A percentile compares a stretch with the other conserved stretches of the same genome.
These are phyloP conservation scores for Backusella tuberculispora DNA, from an alignment of 192 early-diverging fungal genomes.

Conservation along the genomic window DNA sequence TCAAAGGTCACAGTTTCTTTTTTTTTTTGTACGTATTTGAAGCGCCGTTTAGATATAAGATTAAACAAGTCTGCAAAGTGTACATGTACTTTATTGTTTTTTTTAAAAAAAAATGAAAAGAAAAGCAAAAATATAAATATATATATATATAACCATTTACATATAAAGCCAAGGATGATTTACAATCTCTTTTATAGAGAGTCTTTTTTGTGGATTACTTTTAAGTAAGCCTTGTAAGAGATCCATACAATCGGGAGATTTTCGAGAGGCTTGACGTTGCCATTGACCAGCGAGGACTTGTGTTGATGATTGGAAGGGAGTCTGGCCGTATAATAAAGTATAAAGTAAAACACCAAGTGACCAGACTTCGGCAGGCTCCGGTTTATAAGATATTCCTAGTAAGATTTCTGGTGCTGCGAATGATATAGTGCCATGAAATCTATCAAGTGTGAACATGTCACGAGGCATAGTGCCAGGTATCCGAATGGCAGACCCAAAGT, in stretches of 20 bases:
- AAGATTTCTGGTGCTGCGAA: constrained; percentile 74
- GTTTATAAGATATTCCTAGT: constrained; percentile 58
- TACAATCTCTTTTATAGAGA: constrained; percentile 54
- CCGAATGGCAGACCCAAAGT: constrained; percentile 63
- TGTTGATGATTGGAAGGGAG: constrained; percentile 55
- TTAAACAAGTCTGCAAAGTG: background rate
- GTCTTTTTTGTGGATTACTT: constrained; percentile 50
- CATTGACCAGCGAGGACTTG: constrained; percentile 46
- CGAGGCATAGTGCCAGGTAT: constrained; percentile 28
- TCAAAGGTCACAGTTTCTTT: too few relatives aligned
- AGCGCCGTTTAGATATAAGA: background rate
- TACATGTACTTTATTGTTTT: background rate
- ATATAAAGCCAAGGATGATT: constrained; percentile 56
- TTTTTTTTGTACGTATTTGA: too few relatives aligned
- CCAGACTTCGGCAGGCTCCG: constrained; percentile 72
- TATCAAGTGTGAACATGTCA: constrained; percentile 32
- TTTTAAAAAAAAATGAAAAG: background rate
- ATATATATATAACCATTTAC: background rate
- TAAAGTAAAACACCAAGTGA: constrained; percentile 68
- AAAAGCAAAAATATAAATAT: background rate
- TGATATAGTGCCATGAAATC: constrained; percentile 53
- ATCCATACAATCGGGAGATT: constrained; percentile 53
- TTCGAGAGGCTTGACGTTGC: constrained; percentile 33
- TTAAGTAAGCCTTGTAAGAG: constrained; percentile 63
- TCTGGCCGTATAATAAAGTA: constrained; percentile 58